Conservation (phyloP, 768 basidiomycete species). For the Serendipita sp. region DNA sequence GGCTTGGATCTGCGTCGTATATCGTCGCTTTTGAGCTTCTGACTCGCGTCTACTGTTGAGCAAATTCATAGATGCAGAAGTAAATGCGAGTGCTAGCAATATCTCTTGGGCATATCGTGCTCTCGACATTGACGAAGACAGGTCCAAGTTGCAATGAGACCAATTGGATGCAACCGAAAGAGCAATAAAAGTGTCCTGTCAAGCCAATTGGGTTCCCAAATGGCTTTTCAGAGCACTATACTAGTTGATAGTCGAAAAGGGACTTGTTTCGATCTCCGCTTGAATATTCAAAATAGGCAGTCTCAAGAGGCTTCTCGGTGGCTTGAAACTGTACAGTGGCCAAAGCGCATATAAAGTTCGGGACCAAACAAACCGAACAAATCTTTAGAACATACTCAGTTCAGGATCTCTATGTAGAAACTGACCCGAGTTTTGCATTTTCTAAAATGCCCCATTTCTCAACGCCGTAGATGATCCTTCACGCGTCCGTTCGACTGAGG, state of each 20-base stretch:
- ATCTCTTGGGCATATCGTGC: not conserved
- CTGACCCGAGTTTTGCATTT: conserved; percentile 6
- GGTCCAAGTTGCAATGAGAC: not conserved
- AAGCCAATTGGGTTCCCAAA: too few species aligned
- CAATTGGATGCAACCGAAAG: too few species aligned
- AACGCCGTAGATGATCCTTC: conserved; percentile 7
- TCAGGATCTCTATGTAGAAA: conserved; percentile 8
- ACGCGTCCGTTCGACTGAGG: conserved; percentile 5
- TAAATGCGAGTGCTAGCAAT: not conserved
- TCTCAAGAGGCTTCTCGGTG: not conserved
- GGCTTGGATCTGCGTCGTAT: not conserved
- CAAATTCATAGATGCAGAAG: not conserved
- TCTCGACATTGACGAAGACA: not conserved
- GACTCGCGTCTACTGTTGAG: not conserved
- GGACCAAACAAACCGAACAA: not conserved
- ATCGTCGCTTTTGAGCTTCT: not conserved
- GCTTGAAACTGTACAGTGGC: conserved; percentile 2
- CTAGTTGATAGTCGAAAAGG: not conserved
- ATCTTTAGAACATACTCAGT: conserved; percentile 7
- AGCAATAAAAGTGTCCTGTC: too few species aligned
- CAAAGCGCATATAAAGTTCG: not conserved
- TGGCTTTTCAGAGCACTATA: too few species aligned
- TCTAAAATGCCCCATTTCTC: conserved; percentile 4
- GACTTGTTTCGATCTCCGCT: not conserved
- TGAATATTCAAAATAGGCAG: not conserved